Base-by-base conservation (phyloP, 169 alveolate species). In the Plasmodium vinckei region DNA sequence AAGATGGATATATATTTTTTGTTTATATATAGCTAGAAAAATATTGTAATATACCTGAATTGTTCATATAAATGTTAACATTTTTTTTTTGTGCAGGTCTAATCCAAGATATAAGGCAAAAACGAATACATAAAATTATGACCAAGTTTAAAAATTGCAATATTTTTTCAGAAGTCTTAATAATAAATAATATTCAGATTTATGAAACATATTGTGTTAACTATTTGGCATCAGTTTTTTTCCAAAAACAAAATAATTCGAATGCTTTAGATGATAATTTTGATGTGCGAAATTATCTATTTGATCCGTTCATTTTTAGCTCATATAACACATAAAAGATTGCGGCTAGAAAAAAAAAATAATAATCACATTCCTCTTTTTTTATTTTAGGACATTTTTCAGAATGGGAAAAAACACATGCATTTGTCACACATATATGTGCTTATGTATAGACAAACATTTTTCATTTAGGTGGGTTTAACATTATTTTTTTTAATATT, bases 171-270 rank as follows among this genome's bases (percentile, higher is more conserved):
- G 90, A 82, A 23, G 67, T 82, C 13, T 33, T 82, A 70, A 54
- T 82, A 1, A 82, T 82, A 21, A 82, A 82, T 27, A 82, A 82
- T 25, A 82, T 82, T n/a, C 90, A 82, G 53, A 82, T 82, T 6
- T 82, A 82, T 53, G 90, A 82, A n/a, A 82, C 90, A 4, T 82
- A 82, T 56, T 82, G 90, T 21, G 84, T 82, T 25, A 82, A 82
- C 57, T 82, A 82, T 46, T 82, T 82, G 72, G 90, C 90, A n/a
- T 82, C 90, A 7, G 90, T 82, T 23, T 82, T 82, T 54, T 82
- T 82, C 39, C 90, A 82, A 60, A 82, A 23, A 19, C 53, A 82
- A 12, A 59, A 46, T 47, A 39, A 69, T 10, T 27, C 73, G 7
- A 42, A 56, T 53, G 39, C 84, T 5, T 5, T 82, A 2, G 49